Conservation (phyloP, 768 basidiomycete species). For the Hericium rajendrae region DNA sequence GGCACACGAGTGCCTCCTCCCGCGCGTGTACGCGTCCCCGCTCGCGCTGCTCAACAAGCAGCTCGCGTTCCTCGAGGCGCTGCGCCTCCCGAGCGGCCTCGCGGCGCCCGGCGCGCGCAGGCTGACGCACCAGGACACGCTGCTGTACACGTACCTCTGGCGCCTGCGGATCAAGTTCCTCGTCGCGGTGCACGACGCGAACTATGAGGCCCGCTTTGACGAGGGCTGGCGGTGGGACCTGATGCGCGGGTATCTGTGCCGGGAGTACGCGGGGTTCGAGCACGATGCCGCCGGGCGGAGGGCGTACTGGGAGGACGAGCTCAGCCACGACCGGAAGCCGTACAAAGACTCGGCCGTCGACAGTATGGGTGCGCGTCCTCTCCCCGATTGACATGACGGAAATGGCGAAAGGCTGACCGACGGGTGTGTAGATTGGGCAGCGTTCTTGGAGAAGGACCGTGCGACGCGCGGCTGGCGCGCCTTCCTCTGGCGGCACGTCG, state of each 20-base stretch:
- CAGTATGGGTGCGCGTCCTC: slow-evolving; percentile 1
- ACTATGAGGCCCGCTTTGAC: neutral
- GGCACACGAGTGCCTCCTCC: slow-evolving; percentile 1
- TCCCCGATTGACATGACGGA: neutral
- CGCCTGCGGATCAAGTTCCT: slow-evolving; percentile 4
- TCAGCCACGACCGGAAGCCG: neutral
- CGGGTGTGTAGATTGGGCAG: slow-evolving; percentile 1
- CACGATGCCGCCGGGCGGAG: neutral
- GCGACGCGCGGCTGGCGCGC: neutral
- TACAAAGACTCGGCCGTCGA: slow-evolving; percentile 1
- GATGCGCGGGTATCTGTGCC: slow-evolving; percentile 5
- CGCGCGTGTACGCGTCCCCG: slow-evolving; percentile 8
- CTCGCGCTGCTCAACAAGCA: slow-evolving; percentile 9
- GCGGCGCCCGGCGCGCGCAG: neutral
- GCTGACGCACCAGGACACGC: neutral
- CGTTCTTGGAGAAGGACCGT: neutral
- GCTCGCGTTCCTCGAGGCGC: slow-evolving; percentile 6
- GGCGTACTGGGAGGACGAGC: slow-evolving; percentile 2
- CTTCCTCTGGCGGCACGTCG: slow-evolving; percentile 8
- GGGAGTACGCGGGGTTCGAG: neutral
- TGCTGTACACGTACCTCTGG: slow-evolving; percentile 6
- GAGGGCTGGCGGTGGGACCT: neutral
- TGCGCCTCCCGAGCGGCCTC: slow-evolving; percentile 1
- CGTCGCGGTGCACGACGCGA: slow-evolving; percentile 4
- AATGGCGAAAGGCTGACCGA: neutral